Evolutionary conservation across 805 yeast genomes (phyloP), one percentile per base, ranked within the genome.

Genomic region (Kluyveromyces nonfermentans): DNA sequence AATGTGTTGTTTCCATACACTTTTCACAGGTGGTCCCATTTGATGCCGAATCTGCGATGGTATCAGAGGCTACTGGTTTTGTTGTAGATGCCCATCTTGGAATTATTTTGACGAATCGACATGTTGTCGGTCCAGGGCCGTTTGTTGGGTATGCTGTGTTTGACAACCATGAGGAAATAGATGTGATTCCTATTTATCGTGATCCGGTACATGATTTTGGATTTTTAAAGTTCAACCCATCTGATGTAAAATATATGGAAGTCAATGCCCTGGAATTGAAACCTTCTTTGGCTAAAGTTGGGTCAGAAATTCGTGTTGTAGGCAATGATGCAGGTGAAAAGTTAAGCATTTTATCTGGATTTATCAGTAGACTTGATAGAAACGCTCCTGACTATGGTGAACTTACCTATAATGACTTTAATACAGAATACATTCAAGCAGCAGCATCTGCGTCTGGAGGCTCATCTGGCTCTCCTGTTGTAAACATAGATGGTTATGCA

Each of bases 301-400:
- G 97, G 32, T 77, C 86, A 33, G 97, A 89, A 60, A 88, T 89
- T 56, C 75, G 96, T 56, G 96, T 89, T 22, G 89, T 89, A 33
- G 97, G 97, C 70, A 89, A 89, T 64, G 97, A 89, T 68, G 94
- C 95, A 12, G 97, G 96, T 58, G 97, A 89, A 62, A 88, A 89
- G 63, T 70, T 89, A 37, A 82, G 94, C 40, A 89, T 89, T 54
- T 69, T 88, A 53, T 77, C 95, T 1, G 97, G 97, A 30, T 86
- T 88, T 62, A 69, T 69, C 37, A 67, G 74, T 42, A 77, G 96
- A 60, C 65, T 87, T 46, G 96, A 88, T 65, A 78, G 97, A 70
- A 88, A 88, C 60, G 94, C 96, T 5, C 97, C 97, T 2, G 95
- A 85, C 50, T 89, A 89, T 56, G 97, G 96, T 40, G 79, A 78